These are phyloP conservation scores for Ensete ventricosum DNA, from an alignment of 176 grass and related monocot species.

Conservation along the genomic window DNA sequence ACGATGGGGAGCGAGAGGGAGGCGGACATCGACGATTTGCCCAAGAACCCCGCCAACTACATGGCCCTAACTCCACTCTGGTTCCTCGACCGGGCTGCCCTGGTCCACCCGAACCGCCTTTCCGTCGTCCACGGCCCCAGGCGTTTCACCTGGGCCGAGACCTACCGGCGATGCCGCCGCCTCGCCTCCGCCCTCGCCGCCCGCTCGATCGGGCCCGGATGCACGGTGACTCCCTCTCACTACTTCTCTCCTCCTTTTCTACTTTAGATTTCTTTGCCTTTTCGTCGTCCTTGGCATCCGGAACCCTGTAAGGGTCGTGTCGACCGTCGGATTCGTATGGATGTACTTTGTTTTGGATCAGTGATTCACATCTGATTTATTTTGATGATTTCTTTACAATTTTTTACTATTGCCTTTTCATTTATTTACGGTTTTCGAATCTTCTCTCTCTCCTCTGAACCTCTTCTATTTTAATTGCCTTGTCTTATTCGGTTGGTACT, in stretches of 20 bases:
- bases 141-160: constrained; percentile 73
- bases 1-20: constrained; percentile 22
- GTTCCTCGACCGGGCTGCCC: constrained; percentile 84
- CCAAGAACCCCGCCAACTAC: constrained; percentile 77
- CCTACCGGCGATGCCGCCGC: constrained; percentile 80
- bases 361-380: neutral
- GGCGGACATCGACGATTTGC: constrained; percentile 88
- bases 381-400: neutral
- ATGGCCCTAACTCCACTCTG: constrained; percentile 83
- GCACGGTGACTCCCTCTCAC: constrained; percentile 30
- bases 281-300: neutral
- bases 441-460: too few relatives aligned
- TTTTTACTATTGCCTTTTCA: too few relatives aligned
- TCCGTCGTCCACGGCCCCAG: constrained; percentile 61
- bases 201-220: constrained; percentile 49
- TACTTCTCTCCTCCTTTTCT: neutral
- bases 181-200: constrained; percentile 65
- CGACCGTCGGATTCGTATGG: neutral
- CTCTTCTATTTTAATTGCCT: too few relatives aligned
- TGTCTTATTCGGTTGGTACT: too few relatives aligned
- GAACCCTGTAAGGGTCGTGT: neutral
- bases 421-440: too few relatives aligned
- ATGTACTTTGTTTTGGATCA: neutral
- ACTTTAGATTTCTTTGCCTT: neutral
- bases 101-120: constrained; percentile 59